A percentile compares a stretch with the other conserved stretches of the same genome.
Conservation (phyloP, 257 asterid genomes). For the Ocimum tenuiflorum region DNA sequence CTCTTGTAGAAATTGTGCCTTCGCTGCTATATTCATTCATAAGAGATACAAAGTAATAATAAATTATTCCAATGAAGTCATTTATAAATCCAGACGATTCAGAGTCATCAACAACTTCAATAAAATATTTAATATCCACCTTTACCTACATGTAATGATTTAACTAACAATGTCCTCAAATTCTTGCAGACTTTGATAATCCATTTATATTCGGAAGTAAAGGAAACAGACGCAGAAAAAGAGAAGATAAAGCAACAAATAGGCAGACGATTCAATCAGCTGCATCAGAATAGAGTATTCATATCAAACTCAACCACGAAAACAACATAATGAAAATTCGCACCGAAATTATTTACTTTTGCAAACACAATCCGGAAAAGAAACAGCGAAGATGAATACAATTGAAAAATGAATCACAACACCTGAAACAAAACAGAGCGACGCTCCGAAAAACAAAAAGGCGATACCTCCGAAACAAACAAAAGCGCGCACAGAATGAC, state of each 20-base stretch:
- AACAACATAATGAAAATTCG: neutral
- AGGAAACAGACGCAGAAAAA: neutral
- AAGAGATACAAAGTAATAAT: neutral
- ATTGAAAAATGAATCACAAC: neutral
- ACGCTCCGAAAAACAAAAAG: constrained; percentile 7
- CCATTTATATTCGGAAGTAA: neutral
- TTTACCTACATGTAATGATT: neutral
- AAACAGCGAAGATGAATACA: neutral
- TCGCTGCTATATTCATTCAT: constrained; percentile 5
- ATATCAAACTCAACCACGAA: neutral
- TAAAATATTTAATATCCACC: neutral
- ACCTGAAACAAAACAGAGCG: constrained; percentile 25
- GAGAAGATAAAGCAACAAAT: neutral
- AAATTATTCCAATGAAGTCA: constrained; percentile 1
- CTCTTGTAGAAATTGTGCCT: neutral
- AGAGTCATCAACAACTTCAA: too few species aligned
- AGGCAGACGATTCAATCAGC: neutral
- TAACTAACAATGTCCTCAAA: constrained; percentile 3
- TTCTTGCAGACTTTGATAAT: neutral
- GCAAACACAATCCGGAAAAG: neutral
- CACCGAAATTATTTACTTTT: neutral
- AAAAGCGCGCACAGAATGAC: neutral
- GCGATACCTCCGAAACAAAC: constrained; percentile 12
- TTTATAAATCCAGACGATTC: neutral
- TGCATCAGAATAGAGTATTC: constrained; percentile 5